Evolutionary conservation across 2,329 filamentous ascomycete species (phyloP), one percentile per base, ranked within the genome.

Genomic region (Fusarium sp.): DNA sequence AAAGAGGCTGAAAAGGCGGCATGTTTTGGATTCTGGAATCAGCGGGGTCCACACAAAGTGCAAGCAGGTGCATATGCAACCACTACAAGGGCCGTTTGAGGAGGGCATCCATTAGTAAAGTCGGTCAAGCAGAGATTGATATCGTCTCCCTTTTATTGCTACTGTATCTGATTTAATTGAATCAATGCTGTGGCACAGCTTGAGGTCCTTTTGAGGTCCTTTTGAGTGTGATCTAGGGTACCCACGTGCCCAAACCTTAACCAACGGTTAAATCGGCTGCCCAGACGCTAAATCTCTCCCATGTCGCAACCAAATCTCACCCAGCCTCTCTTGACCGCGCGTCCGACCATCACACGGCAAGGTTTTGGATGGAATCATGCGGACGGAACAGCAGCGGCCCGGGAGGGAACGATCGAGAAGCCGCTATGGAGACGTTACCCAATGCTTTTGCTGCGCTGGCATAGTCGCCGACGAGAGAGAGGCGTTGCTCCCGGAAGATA

Each of bases 321-420:
- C 56, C 33, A 74, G 63, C 71, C 68, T 68, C 63, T 67, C n/a
- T 52, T 40, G 71, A 68, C 71, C 71, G 50, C 71, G 71, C 71
- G 71, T 74, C 54, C 71, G 45, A 54, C 50, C 29, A 60, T 60
- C 57, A 60, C 57, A 60, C 36, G 38, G 42, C 36, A 10, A 42
- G 36, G 20, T 27, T 40, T 13, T 38, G n/a, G n/a, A 45, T 42
- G 58, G 38, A 45, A 60, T 61, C 58, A 61, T 45, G 38, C 18
- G 54, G 50, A 57, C 47, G 56, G 42, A 42, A 56, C 47, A 59
- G 5, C 7, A 66, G 45, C 6, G 27, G 59, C 11, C 52, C 33
- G n/a, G 31, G 11, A 20, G 29, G 25, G n/a, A 59, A 42, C 31
- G 22, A 38, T 52, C 52, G 29, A 57, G 29, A 57, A 57, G 29